Evolutionary conservation across 148 eudicot genomes (phyloP).

Genomic region (Pharnaceum exiguum): DNA sequence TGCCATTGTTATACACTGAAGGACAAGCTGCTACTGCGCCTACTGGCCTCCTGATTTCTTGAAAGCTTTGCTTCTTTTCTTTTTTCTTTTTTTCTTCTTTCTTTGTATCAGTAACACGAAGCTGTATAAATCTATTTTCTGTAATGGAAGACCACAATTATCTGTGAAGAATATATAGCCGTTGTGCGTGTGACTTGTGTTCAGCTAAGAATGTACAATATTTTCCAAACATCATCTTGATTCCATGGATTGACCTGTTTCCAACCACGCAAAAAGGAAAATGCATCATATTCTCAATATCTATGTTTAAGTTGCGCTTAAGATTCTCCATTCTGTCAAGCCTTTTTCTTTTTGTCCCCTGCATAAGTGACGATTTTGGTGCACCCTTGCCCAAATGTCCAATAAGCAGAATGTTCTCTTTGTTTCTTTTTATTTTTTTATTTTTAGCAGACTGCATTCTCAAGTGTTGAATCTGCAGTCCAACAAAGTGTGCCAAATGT

Average conservation of each 20-base stretch:
- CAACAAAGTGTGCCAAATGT: no score
- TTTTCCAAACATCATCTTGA: not conserved
- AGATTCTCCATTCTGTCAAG: no score
- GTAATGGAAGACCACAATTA: conserved; percentile 36
- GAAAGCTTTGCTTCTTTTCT: conserved; percentile 11
- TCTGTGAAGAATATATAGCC: conserved; percentile 31
- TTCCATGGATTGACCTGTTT: not conserved
- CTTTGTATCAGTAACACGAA: conserved; percentile 31
- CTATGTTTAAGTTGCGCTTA: no score
- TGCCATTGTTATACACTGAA: not conserved
- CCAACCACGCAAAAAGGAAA: no score
- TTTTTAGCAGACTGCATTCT: no score
- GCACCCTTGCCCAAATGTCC: no score
- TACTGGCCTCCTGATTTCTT: conserved; percentile 22
- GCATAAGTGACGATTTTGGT: no score
- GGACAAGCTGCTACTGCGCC: conserved; percentile 11
- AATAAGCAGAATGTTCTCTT: no score
- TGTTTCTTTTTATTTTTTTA: no score
- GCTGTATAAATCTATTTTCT: conserved; percentile 34
- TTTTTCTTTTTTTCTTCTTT: not conserved
- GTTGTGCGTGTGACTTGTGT: conserved; percentile 21
- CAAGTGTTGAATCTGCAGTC: no score
- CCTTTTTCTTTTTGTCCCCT: no score
- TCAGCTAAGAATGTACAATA: not conserved
- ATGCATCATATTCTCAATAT: no score